These are phyloP conservation scores for Ophiocordyceps robertsii DNA, from an alignment of 2,329 filamentous ascomycete genomes.

Conservation along the genomic window DNA sequence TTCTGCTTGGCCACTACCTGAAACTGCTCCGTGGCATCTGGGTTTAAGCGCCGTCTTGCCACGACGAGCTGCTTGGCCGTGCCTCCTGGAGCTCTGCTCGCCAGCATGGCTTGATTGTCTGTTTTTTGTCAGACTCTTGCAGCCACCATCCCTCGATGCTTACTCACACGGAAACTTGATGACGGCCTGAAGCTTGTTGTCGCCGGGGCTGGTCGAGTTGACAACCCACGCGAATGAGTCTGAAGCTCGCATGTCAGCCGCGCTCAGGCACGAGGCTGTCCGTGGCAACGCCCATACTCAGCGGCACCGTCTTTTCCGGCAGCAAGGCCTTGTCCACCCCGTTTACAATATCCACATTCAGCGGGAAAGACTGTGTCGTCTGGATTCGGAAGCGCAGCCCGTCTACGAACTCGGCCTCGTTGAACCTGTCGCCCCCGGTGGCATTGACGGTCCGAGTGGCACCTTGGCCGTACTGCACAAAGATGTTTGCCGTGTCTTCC, in stretches of 20 bases:
- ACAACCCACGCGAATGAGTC: constrained; percentile 1
- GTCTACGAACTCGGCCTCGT: constrained; percentile 15
- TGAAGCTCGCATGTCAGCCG: background rate
- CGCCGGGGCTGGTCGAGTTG: background rate
- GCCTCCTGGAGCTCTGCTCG: background rate
- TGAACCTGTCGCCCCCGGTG: constrained; percentile 9
- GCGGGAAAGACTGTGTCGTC: background rate
- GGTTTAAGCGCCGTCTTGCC: background rate
- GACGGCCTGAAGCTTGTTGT: background rate
- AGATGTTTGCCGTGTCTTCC: constrained; percentile 14
- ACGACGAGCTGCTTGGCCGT: background rate
- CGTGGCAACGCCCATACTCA: background rate
- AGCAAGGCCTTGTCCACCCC: background rate
- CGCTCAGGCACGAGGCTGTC: background rate
- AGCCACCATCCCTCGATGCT: background rate
- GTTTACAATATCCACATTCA: constrained; percentile 2
- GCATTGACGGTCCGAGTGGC: constrained; percentile 15
- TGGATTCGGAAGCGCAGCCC: constrained; percentile 10
- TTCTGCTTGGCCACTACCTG: background rate
- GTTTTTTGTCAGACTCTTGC: background rate
- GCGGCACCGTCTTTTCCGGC: background rate
- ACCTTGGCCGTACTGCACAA: constrained; percentile 19
- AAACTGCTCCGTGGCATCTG: background rate
- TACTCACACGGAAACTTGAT: background rate
- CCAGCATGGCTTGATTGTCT: background rate